Percentiles rank a stretch among this genome's conserved stretches.
phyloP scores from a whole-genome alignment of 1,284 basidiomycete genomes.

The Cerioporus squamosus region DNA sequence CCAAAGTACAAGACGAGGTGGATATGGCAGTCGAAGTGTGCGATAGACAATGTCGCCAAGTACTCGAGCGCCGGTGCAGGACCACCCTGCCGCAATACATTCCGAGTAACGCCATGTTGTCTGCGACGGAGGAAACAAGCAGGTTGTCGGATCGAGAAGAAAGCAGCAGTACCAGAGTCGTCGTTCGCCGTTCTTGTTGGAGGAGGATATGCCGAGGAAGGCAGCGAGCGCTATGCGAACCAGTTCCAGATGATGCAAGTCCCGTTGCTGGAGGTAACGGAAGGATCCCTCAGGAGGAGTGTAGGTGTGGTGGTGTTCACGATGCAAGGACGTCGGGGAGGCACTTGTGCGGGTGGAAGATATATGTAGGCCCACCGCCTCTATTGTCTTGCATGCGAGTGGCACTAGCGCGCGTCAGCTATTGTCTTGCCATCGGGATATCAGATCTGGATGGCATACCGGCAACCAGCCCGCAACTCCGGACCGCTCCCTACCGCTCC shows the following conservation, averaged over 20 bases:
- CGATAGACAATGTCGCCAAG: conserved; percentile 14
- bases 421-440: conserved; percentile 23
- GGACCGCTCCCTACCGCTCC: too few species aligned
- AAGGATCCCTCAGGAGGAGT: too few species aligned
- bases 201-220: neutral
- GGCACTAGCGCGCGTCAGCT: conserved; percentile 13
- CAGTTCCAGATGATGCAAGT: too few species aligned
- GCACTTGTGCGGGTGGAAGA: neutral
- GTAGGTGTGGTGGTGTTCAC: too few species aligned
- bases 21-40: conserved; percentile 7
- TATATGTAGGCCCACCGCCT: conserved; percentile 17
- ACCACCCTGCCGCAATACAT: too few species aligned
- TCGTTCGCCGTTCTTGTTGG: neutral
- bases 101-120: too few species aligned
- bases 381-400: conserved; percentile 20
- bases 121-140: neutral
- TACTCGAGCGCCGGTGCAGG: too few species aligned
- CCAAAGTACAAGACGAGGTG: conserved; percentile 1
- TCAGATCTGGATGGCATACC: conserved; percentile 7
- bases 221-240: neutral
- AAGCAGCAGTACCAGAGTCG: neutral
- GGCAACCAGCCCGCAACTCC: neutral
- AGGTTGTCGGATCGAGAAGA: neutral
- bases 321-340: neutral
- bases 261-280: too few species aligned